Conservation (phyloP, 495 filamentous ascomycete species). For the Penicillium manginii region DNA sequence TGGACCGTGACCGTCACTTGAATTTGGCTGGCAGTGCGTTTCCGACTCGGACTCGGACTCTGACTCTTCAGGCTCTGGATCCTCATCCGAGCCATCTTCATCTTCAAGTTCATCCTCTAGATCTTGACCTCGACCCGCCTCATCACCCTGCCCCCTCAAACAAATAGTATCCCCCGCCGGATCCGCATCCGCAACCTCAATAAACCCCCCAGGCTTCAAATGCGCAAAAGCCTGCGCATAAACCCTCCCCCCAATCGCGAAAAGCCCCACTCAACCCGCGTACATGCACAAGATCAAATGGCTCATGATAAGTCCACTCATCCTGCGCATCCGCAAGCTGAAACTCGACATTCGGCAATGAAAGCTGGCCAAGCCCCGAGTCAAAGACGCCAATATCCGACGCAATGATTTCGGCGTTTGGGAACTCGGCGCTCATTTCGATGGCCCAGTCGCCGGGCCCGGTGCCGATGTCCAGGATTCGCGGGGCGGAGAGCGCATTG, state of each 20-base stretch:
- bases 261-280: slow-evolving; percentile 68
- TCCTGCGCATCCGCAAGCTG: slow-evolving; percentile 69
- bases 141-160: neutral
- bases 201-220: slow-evolving; percentile 66
- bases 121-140: neutral
- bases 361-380: slow-evolving; percentile 46
- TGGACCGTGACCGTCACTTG: no score
- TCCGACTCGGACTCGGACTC: neutral
- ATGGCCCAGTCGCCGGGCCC: slow-evolving; percentile 78
- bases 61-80: neutral
- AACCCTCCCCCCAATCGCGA: slow-evolving; percentile 59
- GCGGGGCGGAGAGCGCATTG: slow-evolving; percentile 43
- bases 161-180: slow-evolving; percentile 36
- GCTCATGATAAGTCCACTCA: slow-evolving; percentile 57
- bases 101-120: no score
- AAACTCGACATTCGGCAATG: slow-evolving; percentile 70
- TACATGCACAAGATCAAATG: slow-evolving; percentile 70
- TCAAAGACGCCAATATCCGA: slow-evolving; percentile 64
- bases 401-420: slow-evolving; percentile 65
- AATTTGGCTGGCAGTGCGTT: neutral
- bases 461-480: slow-evolving; percentile 71
- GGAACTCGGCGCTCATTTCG: slow-evolving; percentile 66
- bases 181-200: slow-evolving; percentile 57
- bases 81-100: neutral
- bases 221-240: slow-evolving; percentile 64